Conservation (phyloP, 179 eudicot species). For the Beta lomatogona region DNA sequence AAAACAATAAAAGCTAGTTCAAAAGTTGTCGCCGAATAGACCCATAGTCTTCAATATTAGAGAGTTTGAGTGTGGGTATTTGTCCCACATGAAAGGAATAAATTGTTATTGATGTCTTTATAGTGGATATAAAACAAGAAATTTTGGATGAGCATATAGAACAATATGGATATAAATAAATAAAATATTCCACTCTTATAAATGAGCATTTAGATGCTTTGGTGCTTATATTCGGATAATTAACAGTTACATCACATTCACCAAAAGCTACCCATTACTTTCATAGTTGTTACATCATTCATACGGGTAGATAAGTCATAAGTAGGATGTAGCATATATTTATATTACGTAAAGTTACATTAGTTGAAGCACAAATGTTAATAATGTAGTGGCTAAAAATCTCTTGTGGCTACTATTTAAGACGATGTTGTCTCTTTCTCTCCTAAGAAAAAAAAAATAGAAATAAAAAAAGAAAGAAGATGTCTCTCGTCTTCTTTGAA, state of each 20-base stretch:
- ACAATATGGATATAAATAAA: too few relatives aligned
- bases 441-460: too few relatives aligned
- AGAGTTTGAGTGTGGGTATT: too few relatives aligned
- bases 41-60: too few relatives aligned
- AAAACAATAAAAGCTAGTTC: too few relatives aligned
- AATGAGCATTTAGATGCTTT: conserved; percentile 2
- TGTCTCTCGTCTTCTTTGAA: not conserved
- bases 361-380: not conserved
- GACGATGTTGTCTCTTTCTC: not conserved
- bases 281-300: conserved; percentile 12
- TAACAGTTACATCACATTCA: conserved; percentile 18
- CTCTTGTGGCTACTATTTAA: conserved; percentile 6
- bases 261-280: not conserved
- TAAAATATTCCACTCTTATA: not conserved
- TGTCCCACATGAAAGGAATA: too few relatives aligned
- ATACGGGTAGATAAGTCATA: not conserved
- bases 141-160: too few relatives aligned
- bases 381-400: too few relatives aligned
- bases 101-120: too few relatives aligned
- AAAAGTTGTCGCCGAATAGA: too few relatives aligned
- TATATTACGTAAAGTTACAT: not conserved
- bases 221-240: conserved; percentile 14
- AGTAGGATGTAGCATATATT: too few relatives aligned
- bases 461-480: not conserved
- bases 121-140: too few relatives aligned